These are phyloP conservation scores for Tetracladium setigerum DNA, from an alignment of 495 filamentous ascomycete genomes.

Conservation along the genomic window DNA sequence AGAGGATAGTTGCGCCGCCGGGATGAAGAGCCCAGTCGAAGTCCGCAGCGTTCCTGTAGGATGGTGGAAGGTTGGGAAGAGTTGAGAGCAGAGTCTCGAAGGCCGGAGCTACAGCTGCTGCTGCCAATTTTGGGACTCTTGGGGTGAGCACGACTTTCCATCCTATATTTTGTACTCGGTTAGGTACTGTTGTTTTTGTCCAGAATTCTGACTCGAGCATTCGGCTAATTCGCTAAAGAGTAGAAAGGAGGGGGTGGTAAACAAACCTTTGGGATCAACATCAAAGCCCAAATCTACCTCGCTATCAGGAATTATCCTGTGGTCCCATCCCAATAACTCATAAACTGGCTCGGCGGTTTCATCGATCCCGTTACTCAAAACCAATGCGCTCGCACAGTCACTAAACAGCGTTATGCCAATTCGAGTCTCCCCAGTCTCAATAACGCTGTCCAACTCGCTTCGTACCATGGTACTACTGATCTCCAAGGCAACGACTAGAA, in stretches of 20 bases:
- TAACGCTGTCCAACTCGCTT: slow-evolving; percentile 49
- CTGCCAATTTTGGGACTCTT: slow-evolving; percentile 45
- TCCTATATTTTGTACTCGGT: slow-evolving; percentile 13
- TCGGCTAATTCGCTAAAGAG: neutral
- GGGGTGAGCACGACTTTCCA: slow-evolving; percentile 56
- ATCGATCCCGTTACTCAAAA: slow-evolving; percentile 47
- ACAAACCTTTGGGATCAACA: slow-evolving; percentile 42
- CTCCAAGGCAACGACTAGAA: slow-evolving; percentile 55
- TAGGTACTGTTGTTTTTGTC: neutral
- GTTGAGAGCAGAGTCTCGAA: slow-evolving; percentile 39
- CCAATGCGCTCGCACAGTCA: slow-evolving; percentile 52
- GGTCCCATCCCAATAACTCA: slow-evolving; percentile 52
- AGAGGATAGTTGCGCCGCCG: slow-evolving; percentile 55
- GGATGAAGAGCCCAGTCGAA: slow-evolving; percentile 68
- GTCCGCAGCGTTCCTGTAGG: slow-evolving; percentile 34
- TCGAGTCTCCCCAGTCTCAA: slow-evolving; percentile 41
- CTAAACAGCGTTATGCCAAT: slow-evolving; percentile 56
- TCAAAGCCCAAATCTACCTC: slow-evolving; percentile 52
- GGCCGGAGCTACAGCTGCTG: slow-evolving; percentile 37
- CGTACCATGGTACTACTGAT: slow-evolving; percentile 49
- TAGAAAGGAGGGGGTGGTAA: neutral
- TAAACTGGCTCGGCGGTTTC: slow-evolving; percentile 34
- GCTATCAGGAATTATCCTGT: slow-evolving; percentile 45
- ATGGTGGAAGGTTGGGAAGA: slow-evolving; percentile 31
- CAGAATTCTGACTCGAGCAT: neutral